Evolutionary conservation across 805 yeast species (phyloP), one percentile per base, ranked within the genome.

Genomic region (Wickerhamiella azymoides): DNA sequence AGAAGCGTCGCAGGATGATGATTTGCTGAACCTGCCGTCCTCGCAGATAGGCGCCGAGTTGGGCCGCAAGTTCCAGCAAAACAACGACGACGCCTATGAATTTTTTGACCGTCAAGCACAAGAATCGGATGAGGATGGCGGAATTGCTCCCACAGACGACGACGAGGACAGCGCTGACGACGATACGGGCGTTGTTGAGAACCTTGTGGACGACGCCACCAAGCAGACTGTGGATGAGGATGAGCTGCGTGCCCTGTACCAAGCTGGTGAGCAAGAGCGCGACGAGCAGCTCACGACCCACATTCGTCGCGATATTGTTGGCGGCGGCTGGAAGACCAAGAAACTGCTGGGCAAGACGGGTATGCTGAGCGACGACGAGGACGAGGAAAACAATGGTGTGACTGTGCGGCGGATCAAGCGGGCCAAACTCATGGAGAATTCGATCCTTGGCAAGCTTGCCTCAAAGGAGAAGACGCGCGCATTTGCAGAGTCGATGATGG

Each of bases 101-200:
- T 17, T 36, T 27, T 36, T 42, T 8, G 45, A 42, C 24, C 33
- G 33, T 17, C 45, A 42, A 14, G 45, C 45, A 9, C 39, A 36
- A n/a, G 45, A 42, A 43, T 11, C 41, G 27, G 32, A 39, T 26
- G 50, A 46, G 32, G 46, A 46, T 9, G 53, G 35, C 13, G 33
- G 16, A 2, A 13, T 30, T 13, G 30, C 30, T 10, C 16, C n/a
- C 33, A 30, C 33, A 5, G 49, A 42, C 17, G 27, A 17, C 17
- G 36, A 40, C 36, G 40, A 39, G 10, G 46, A 41, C 45, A 27
- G 30, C 39, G 38, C 30, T 4, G 50, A 48, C 8, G 42, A 45
- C 17, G 40, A 49, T 9, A 36, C 33, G 14, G 51, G 45, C 6
- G 46, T 38, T 5, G 46, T 33, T 6, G 48, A 46, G 21, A 32